Conservation (phyloP, 768 basidiomycete genomes). For the Mycena galericulata region DNA sequence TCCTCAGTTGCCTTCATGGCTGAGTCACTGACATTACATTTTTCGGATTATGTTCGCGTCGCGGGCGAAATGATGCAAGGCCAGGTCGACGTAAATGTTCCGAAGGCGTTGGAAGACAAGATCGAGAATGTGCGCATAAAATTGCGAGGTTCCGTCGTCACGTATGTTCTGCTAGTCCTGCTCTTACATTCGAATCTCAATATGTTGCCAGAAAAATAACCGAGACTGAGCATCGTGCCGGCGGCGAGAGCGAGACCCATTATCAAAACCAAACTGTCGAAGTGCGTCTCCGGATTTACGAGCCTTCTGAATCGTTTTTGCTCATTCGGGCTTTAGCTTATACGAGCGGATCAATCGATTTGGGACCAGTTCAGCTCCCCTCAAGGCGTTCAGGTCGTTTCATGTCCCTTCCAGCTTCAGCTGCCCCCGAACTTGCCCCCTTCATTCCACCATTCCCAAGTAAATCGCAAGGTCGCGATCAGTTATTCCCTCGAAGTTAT, state of each 20-base stretch:
- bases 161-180: conserved; percentile 3
- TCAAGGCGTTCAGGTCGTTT: conserved; percentile 10
- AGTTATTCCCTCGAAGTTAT: conserved; percentile 31
- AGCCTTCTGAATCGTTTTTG: too few species aligned
- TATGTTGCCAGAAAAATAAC: conserved; percentile 17
- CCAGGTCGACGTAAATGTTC: conserved; percentile 27
- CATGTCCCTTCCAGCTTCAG: conserved; percentile 29
- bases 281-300: not conserved
- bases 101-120: conserved; percentile 22
- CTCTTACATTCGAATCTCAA: not conserved
- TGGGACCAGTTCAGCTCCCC: conserved; percentile 30
- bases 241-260: conserved; percentile 24
- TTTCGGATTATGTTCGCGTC: conserved; percentile 29
- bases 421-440: conserved; percentile 26
- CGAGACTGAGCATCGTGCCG: conserved; percentile 11
- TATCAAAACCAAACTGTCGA: conserved; percentile 18
- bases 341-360: conserved; percentile 23
- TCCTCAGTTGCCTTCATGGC: conserved; percentile 22
- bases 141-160: conserved; percentile 32
- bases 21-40: conserved; percentile 27
- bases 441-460: conserved; percentile 21
- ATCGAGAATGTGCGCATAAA: conserved; percentile 32
- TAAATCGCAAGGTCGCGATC: conserved; percentile 13
- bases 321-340: conserved; percentile 7
- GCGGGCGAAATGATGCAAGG: conserved; percentile 33